phyloP scores from a whole-genome alignment of 2,329 filamentous ascomycete species.

The Chrysoporthe puriensis region DNA sequence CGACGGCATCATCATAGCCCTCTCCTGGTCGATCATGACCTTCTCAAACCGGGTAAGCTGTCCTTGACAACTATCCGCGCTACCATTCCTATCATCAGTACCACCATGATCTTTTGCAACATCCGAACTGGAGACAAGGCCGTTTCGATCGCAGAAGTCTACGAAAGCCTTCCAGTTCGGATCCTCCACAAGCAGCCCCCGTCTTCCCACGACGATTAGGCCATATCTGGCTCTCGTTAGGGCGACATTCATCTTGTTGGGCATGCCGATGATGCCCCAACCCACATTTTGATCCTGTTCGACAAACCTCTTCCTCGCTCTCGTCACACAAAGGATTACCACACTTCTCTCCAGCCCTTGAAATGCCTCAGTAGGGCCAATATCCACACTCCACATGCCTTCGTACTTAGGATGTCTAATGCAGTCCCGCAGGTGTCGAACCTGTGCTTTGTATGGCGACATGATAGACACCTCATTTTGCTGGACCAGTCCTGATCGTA shows the following conservation, averaged over 20 bases:
- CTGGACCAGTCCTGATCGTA: constrained; percentile 17
- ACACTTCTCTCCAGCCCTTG: constrained; percentile 33
- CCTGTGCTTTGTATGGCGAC: constrained; percentile 34
- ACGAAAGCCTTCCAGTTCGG: constrained; percentile 29
- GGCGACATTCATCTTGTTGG: constrained; percentile 34
- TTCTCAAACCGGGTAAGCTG: constrained; percentile 19
- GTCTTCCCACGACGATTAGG: constrained; percentile 31
- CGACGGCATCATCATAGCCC: background rate
- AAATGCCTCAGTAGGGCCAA: constrained; percentile 34
- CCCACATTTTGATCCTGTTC: constrained; percentile 29
- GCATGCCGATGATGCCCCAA: constrained; percentile 31
- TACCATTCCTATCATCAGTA: background rate
- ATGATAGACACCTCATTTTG: constrained; percentile 33
- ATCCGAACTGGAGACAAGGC: constrained; percentile 5
- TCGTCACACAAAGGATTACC: constrained; percentile 34
- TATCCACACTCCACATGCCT: constrained; percentile 31
- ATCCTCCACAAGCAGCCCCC: constrained; percentile 29
- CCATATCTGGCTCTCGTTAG: constrained; percentile 33
- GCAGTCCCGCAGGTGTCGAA: constrained; percentile 27
- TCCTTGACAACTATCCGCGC: background rate
- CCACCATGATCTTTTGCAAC: background rate
- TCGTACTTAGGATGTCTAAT: constrained; percentile 15
- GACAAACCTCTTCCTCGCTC: constrained; percentile 31
- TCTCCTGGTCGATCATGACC: constrained; percentile 11
- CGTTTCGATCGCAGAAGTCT: constrained; percentile 29